Conservation (phyloP, 73 alveolate genomes). For the Halteria grandinella region DNA sequence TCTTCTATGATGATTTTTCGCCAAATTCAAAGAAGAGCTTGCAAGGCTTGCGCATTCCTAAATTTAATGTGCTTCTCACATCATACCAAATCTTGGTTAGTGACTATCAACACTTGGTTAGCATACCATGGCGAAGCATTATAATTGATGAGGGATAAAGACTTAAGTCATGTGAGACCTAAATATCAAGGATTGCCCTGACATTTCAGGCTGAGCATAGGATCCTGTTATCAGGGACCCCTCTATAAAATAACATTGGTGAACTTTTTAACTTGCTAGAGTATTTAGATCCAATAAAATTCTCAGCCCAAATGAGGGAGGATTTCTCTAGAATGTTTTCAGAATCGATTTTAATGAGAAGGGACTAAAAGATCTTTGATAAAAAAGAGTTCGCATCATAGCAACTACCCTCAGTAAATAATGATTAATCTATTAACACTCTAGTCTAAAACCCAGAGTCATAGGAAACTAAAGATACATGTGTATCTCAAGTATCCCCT, state of each 20-base stretch:
- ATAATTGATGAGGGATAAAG: slow-evolving; percentile 97
- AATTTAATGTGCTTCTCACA: slow-evolving; percentile 85
- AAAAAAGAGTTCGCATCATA: slow-evolving; percentile 7
- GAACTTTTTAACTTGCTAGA: slow-evolving; percentile 89
- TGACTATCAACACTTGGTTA: slow-evolving; percentile 74
- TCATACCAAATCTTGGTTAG: slow-evolving; percentile 87
- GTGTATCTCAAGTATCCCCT: too few relatives aligned
- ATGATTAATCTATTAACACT: too few relatives aligned
- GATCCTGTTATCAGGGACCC: slow-evolving; percentile 95
- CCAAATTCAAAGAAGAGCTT: neutral
- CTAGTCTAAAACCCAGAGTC: too few relatives aligned
- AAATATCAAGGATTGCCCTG: slow-evolving; percentile 73
- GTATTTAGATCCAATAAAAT: slow-evolving; percentile 84
- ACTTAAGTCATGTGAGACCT: slow-evolving; percentile 87
- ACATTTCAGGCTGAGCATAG: slow-evolving; percentile 78
- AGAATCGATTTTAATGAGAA: neutral
- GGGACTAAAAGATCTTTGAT: neutral
- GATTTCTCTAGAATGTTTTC: slow-evolving; percentile 43
- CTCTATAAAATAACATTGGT: slow-evolving; percentile 90
- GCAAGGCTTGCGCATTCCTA: slow-evolving; percentile 54
- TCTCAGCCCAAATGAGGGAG: slow-evolving; percentile 52
- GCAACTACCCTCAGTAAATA: too few relatives aligned
- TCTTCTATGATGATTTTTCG: neutral
- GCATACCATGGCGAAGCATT: slow-evolving; percentile 84
- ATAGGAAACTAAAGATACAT: too few relatives aligned